Percentiles rank a stretch among this genome's conserved stretches.
phyloP scores from a whole-genome alignment of 2,329 filamentous ascomycete species.

The Diatrype stigma region DNA sequence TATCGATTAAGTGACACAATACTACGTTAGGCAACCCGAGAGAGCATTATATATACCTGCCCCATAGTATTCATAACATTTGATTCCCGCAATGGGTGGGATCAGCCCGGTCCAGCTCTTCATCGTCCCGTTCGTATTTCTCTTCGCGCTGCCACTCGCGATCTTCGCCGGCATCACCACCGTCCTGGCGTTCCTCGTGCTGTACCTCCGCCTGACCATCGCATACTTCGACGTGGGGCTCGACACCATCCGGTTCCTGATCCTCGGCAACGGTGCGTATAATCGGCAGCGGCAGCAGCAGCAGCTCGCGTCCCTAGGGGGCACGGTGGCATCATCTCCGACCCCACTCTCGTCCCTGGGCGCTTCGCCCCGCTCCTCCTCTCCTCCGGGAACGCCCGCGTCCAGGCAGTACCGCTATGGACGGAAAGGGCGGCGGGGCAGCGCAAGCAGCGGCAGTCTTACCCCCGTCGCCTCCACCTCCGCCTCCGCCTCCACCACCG shows the following conservation, averaged over 20 bases:
- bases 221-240: constrained; percentile 61
- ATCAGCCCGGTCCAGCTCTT: constrained; percentile 53
- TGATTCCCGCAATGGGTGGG: constrained; percentile 40
- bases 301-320: constrained; percentile 20
- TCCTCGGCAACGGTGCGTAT: constrained; percentile 38
- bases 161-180: constrained; percentile 62
- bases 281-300: constrained; percentile 7
- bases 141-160: constrained; percentile 60
- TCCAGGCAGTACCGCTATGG: constrained; percentile 11
- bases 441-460: constrained; percentile 19
- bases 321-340: constrained; percentile 6
- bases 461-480: constrained; percentile 29
- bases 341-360: constrained; percentile 10
- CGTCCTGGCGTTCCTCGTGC: constrained; percentile 55
- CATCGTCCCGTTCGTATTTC: constrained; percentile 57
- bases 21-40: constrained; percentile 2
- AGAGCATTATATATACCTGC: constrained; percentile 5
- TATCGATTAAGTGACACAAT: constrained; percentile 1
- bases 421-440: constrained; percentile 15
- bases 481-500: constrained; percentile 46
- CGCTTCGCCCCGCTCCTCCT: constrained; percentile 12
- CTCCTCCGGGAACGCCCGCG: constrained; percentile 13
- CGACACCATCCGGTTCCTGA: constrained; percentile 52
- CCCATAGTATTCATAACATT: too few relatives aligned
- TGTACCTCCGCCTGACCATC: constrained; percentile 56